Base-by-base conservation (phyloP, 164 flowering plant genomes). In the Paratinospora sagittata region DNA sequence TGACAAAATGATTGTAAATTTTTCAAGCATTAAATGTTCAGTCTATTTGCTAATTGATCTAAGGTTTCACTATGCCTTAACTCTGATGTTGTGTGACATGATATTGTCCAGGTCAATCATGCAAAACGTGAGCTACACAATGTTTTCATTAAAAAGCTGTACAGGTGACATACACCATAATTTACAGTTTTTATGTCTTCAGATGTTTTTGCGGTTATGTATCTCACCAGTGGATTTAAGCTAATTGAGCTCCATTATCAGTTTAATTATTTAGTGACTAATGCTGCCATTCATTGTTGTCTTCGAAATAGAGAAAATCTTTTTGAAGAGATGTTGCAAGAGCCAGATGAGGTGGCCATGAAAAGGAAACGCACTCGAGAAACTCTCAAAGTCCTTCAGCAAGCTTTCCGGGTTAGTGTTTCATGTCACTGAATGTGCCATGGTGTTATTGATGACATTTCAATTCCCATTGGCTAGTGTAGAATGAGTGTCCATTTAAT, bases 301-400 rank as follows among this genome's bases (percentile, higher is more conserved):
- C 68, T 76, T 17, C 24, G 10, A 49, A 77, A 75, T 88, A 96
- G 99, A 77, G 98, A 96, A 67, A 89, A 90, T 74, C 85, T 93
- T 68, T 88, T 93, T 74, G 99, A 93, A 70, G 97, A 93, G 82
- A 88, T 96, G 98, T 80, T 96, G 78, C 97, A 89, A 74, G 99
- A 96, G 74, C 99, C 99, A 41, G 92, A 86, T 23, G 99, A 93
- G 73, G 75, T 96, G 26, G 88, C 99, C 16, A 70, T 73, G 68
- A 96, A 86, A 84, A 90, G 99, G 81, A 96, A 91, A 79, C 97
- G 86, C 17, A 85, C 92, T 36, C 85, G 93, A 62, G 97, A 93
- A 37, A 85, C 81, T 27, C 90, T 96, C 11, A 82, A 85, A 55
- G 87, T 90, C 76, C 88, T 91, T 69, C 97, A 93, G 63, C 97